phyloP scores from a whole-genome alignment of 345 rosid genomes.

The Theobroma cacao region DNA sequence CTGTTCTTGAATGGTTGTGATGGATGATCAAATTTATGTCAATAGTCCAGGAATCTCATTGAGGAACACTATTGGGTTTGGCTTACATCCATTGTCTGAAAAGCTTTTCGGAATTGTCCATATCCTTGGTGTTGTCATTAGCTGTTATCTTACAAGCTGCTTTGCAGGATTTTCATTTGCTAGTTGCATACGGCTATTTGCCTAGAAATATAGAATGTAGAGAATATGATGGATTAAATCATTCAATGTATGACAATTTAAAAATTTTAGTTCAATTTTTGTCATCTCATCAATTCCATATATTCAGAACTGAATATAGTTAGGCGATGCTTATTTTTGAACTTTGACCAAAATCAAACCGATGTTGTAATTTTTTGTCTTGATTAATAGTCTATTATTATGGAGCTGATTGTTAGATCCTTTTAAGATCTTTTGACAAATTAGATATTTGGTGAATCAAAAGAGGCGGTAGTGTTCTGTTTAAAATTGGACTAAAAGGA shows the following conservation, averaged over 20 bases:
- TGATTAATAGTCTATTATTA: neutral
- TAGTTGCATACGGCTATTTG: neutral
- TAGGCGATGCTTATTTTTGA: neutral
- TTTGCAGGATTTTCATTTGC: neutral
- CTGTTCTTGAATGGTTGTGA: neutral
- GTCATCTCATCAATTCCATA: neutral
- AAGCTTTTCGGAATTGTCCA: neutral
- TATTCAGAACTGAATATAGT: neutral
- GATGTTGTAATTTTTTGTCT: neutral
- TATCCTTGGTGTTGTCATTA: neutral
- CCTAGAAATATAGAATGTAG: neutral
- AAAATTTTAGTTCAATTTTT: neutral
- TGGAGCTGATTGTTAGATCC: neutral
- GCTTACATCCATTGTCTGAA: neutral
- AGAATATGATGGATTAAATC: neutral
- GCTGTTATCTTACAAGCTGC: neutral
- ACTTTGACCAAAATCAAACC: neutral
- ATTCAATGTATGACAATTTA: neutral
- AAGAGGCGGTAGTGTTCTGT: neutral
- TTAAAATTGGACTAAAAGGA: neutral
- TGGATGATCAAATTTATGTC: neutral
- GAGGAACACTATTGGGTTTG: neutral
- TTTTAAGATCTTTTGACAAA: neutral
- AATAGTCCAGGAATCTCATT: neutral
- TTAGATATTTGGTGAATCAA: neutral